Percentiles rank a stretch among this genome's conserved stretches.
Conservation (phyloP, 176 grass and related monocot species). For the Oryza glaberrima region DNA sequence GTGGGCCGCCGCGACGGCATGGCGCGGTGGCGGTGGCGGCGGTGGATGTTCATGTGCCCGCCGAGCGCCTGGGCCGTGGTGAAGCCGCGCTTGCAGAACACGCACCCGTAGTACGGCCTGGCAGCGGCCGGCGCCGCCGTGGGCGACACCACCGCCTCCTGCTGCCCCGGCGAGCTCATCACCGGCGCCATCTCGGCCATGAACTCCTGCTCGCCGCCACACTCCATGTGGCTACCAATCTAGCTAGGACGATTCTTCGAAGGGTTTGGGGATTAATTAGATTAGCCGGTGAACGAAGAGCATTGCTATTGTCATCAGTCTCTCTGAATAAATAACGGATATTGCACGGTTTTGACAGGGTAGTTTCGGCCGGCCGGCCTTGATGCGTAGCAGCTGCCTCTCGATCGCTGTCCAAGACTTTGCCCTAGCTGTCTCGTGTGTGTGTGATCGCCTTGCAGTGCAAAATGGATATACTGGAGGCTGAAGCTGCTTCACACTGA, state of each 20-base stretch:
- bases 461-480: neutral
- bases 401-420: constrained; percentile 14
- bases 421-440: neutral
- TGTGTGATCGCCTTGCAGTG: neutral
- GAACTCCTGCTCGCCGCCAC: too few relatives aligned
- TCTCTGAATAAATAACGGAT: neutral
- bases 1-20: neutral
- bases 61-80: too few relatives aligned
- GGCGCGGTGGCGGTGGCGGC: constrained; percentile 6
- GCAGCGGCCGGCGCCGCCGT: too few relatives aligned
- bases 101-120: too few relatives aligned
- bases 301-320: neutral
- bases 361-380: constrained; percentile 17
- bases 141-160: too few relatives aligned
- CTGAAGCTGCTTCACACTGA: neutral
- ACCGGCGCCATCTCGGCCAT: too few relatives aligned
- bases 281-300: too few relatives aligned
- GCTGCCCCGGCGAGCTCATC: too few relatives aligned
- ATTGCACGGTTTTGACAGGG: neutral
- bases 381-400: constrained; percentile 32
- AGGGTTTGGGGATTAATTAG: too few relatives aligned
- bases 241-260: too few relatives aligned
- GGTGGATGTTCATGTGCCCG: constrained; percentile 54
- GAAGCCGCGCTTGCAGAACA: too few relatives aligned
- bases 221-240: too few relatives aligned